Evolutionary conservation across 805 yeast species (phyloP), one percentile per base, ranked within the genome.

Genomic region (Priceomyces carsonii): DNA sequence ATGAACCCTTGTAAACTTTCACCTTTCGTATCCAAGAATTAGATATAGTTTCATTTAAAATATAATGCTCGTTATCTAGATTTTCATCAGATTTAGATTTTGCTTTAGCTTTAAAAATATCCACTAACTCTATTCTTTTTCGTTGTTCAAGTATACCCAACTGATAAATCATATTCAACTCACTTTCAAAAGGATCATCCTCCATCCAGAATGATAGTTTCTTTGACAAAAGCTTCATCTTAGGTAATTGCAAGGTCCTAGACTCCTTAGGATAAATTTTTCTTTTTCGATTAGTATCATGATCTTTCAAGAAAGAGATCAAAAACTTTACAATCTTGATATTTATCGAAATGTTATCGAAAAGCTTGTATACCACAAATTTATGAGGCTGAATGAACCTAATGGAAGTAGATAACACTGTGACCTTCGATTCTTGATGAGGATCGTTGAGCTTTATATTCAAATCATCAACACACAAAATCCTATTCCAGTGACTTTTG

Each of bases 21-120:
- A 86, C 77, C 33, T 85, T 69, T 16, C 73, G 60, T 15, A 86
- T 73, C 98, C 98, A 90, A 0, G 86, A 78, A 13, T 61, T 59
- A 0, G 85, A 73, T 16, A 80, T 67, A 35, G 72, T 64, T 35
- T 70, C 66, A 25, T 71, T 57, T 15, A 85, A 50, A 12, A 37
- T 41, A 2, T 36, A n/a, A 3, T 42, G 16, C 15, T 56, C 49
- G 16, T 60, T 40, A 3, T 60, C 50, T 5, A 71, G 62, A 18
- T 51, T 12, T 13, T 16, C 25, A 17, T 30, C 20, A 6, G 36
- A 32, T 6, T 29, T 21, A 3, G 28, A 4, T 8, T 19, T 24
- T 6, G 39, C 32, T 22, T 29, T 45, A 3, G 38, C 13, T 18
- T 58, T 58, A 41, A 61, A 62, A 6, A 61, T 25, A 9, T 44